These are phyloP conservation scores for Aspergillus avenaceus DNA, from an alignment of 495 filamentous ascomycete genomes.

Conservation along the genomic window DNA sequence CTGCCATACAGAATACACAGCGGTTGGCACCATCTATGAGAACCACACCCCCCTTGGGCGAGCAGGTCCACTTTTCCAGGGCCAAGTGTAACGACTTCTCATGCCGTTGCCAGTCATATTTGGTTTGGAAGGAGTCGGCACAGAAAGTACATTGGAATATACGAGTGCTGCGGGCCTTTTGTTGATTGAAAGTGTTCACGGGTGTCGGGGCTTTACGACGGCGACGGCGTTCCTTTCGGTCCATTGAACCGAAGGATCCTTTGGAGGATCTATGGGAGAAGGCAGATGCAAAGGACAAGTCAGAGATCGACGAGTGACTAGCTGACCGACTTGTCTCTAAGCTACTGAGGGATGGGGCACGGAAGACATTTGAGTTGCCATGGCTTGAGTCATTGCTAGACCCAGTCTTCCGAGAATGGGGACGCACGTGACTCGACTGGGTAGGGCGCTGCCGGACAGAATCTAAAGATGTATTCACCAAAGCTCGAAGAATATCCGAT, in stretches of 20 bases:
- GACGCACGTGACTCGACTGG: constrained; percentile 37
- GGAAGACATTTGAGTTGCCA: constrained; percentile 57
- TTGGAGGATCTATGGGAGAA: constrained; percentile 63
- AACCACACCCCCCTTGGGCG: constrained; percentile 50
- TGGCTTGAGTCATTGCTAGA: constrained; percentile 62
- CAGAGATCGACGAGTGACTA: constrained; percentile 56
- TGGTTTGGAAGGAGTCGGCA: constrained; percentile 79
- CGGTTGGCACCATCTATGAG: constrained; percentile 34
- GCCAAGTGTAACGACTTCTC: constrained; percentile 83
- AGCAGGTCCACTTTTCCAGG: constrained; percentile 85
- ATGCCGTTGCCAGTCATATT: constrained; percentile 90
- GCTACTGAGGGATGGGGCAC: constrained; percentile 68
- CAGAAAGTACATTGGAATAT: constrained; percentile 92
- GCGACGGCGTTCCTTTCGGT: constrained; percentile 66
- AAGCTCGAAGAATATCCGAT: constrained; percentile 71
- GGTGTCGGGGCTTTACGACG: constrained; percentile 54
- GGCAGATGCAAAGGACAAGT: constrained; percentile 67
- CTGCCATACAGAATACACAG: constrained; percentile 71
- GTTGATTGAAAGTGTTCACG: constrained; percentile 38
- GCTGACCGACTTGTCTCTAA: constrained; percentile 69
- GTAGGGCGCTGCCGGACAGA: constrained; percentile 45
- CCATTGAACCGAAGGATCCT: constrained; percentile 64
- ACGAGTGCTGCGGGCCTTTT: constrained; percentile 36
- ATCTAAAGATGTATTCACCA: constrained; percentile 55
- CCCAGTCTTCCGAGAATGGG: constrained; percentile 50